These are phyloP conservation scores for Chlorella ohadii DNA, from an alignment of 139 green algal species.

Conservation along the genomic window DNA sequence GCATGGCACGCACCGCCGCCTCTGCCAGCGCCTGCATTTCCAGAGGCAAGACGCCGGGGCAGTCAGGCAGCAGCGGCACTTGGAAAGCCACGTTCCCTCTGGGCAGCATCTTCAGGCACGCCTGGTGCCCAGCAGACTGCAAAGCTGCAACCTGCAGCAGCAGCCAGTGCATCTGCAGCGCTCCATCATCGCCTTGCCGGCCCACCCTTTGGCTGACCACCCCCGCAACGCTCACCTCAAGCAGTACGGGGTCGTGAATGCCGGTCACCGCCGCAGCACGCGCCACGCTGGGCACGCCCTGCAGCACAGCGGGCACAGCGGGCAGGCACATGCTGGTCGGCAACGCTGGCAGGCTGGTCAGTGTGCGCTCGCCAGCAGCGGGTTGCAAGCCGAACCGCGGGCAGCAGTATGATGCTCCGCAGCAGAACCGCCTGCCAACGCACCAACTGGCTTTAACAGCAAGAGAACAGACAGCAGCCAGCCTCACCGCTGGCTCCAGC, in stretches of 20 bases:
- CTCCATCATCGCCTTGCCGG: too few species aligned
- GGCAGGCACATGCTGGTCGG: not conserved
- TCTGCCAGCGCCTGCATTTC: constrained; percentile 10
- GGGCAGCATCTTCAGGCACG: too few species aligned
- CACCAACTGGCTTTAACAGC: not conserved
- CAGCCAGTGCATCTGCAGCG: too few species aligned
- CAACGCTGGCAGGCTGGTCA: not conserved
- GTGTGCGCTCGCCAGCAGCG: too few species aligned
- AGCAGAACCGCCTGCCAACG: too few species aligned
- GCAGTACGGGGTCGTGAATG: constrained; percentile 24
- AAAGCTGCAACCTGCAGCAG: too few species aligned
- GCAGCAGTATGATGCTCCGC: not conserved
- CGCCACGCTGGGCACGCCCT: constrained; percentile 38
- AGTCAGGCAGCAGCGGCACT: too few species aligned
- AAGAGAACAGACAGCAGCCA: not conserved
- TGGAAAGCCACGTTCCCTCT: too few species aligned
- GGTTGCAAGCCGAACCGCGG: not conserved
- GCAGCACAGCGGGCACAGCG: not conserved
- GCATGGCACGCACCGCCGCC: constrained; percentile 21
- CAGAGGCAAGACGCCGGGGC: too few species aligned
- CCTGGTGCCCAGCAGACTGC: too few species aligned
- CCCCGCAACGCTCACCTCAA: constrained; percentile 10
- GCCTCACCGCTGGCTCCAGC: constrained; percentile 13
- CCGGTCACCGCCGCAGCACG: constrained; percentile 29
- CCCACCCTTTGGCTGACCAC: too few species aligned